phyloP scores from a whole-genome alignment of 148 eudicot genomes.

The Selenicereus undatus region DNA sequence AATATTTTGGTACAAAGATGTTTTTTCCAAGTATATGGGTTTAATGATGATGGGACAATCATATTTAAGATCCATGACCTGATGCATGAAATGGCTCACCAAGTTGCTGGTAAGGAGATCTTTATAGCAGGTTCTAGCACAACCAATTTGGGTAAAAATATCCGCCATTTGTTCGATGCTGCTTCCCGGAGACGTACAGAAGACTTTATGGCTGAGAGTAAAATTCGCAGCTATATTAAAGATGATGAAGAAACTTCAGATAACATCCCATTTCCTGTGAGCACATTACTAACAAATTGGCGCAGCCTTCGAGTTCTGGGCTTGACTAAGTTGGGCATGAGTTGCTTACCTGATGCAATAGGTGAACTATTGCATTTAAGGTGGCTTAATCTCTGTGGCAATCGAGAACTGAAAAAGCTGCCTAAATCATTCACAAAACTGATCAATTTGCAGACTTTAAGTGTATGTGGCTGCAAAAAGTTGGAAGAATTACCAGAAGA shows the following conservation, averaged over 20 bases:
- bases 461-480: rapidly evolving
- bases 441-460: background rate
- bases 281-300: background rate
- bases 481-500: background rate
- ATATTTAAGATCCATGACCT: conserved; percentile 20
- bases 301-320: conserved; percentile 8
- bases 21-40: conserved; percentile 17
- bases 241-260: background rate
- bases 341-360: conserved; percentile 2
- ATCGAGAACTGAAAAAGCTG: background rate
- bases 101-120: background rate
- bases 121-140: background rate
- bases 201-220: background rate
- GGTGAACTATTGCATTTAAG: conserved; percentile 28
- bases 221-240: background rate
- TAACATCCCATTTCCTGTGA: background rate
- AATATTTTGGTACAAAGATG: conserved; percentile 21
- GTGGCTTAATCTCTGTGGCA: background rate
- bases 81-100: conserved; percentile 13
- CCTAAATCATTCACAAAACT: background rate
- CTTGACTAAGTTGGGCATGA: background rate
- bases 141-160: background rate
- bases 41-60: background rate
- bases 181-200: background rate
- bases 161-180: background rate